Evolutionary conservation across 306 rosid genomes (phyloP).

Genomic region (Comarum palustre): DNA sequence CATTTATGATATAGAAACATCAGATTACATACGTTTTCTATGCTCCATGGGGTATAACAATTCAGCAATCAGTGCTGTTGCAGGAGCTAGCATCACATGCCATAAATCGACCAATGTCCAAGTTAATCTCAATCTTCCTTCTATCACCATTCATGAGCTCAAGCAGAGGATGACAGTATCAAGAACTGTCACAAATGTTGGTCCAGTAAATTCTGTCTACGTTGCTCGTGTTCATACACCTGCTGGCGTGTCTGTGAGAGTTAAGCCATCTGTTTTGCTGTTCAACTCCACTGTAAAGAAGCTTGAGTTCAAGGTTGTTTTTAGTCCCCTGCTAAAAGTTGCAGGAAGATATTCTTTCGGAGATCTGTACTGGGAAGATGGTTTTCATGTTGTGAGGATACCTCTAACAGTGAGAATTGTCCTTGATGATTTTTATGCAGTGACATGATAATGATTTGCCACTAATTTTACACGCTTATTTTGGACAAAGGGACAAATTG

Average conservation of each 20-base stretch:
- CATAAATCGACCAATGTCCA: slow-evolving; percentile 29
- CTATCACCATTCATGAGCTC: slow-evolving; percentile 52
- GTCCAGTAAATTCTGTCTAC: slow-evolving; percentile 42
- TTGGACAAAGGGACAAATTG: too few relatives aligned
- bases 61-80: slow-evolving; percentile 40
- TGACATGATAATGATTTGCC: slow-evolving; percentile 16
- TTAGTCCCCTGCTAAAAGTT: slow-evolving; percentile 36
- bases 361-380: slow-evolving; percentile 55
- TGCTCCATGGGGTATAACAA: slow-evolving; percentile 64
- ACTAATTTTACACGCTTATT: too few relatives aligned
- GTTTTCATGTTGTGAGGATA: slow-evolving; percentile 45
- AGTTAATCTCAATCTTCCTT: slow-evolving; percentile 51
- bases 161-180: slow-evolving; percentile 33
- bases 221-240: slow-evolving; percentile 42
- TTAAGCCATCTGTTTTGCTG: slow-evolving; percentile 38
- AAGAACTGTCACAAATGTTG: slow-evolving; percentile 61
- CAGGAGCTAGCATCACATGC: slow-evolving; percentile 33
- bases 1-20: slow-evolving; percentile 40
- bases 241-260: slow-evolving; percentile 32
- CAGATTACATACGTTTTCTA: slow-evolving; percentile 47
- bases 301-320: slow-evolving; percentile 41
- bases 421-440: slow-evolving; percentile 34
- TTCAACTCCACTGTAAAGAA: slow-evolving; percentile 36
- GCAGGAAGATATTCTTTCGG: slow-evolving; percentile 57
- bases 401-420: slow-evolving; percentile 44